Percentiles rank a stretch among this genome's conserved stretches.
These are phyloP conservation scores for Ogataea pignaliae DNA, from an alignment of 805 yeast genomes.

Conservation along the genomic window DNA sequence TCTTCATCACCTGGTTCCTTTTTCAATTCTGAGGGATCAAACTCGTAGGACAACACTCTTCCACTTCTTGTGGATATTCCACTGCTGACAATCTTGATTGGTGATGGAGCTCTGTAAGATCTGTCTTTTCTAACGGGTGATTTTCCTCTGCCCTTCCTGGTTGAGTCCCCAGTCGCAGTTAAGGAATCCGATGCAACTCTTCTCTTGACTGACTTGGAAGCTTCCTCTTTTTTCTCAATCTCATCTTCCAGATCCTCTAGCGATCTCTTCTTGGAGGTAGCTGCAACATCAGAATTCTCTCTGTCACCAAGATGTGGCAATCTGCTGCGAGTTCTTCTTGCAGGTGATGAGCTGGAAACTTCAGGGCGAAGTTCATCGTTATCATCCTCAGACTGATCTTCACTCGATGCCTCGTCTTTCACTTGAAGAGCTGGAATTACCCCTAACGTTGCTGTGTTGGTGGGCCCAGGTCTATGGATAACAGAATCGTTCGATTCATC, in stretches of 20 bases:
- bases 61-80: conserved; percentile 27
- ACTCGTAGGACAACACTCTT: conserved; percentile 27
- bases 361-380: not conserved
- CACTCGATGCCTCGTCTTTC: not conserved
- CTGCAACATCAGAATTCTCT: not conserved
- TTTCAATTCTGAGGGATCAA: conserved; percentile 15
- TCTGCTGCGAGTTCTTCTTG: conserved; percentile 13
- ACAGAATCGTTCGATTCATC: conserved; percentile 1
- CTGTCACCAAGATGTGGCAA: not conserved
- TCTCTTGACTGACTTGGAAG: conserved; percentile 3
- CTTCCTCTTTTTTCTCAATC: not conserved
- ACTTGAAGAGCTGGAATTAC: conserved; percentile 1
- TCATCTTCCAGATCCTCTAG: conserved; percentile 1
- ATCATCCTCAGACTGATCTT: not conserved
- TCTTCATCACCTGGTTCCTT: not conserved
- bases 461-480: not conserved
- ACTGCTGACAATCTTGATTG: conserved; percentile 19
- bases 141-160: conserved; percentile 17
- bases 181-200: conserved; percentile 6
- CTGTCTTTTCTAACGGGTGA: conserved; percentile 26
- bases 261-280: conserved; percentile 4
- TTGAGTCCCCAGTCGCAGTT: conserved; percentile 9
- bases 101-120: conserved; percentile 20
- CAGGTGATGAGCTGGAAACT: conserved; percentile 7
- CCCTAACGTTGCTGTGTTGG: not conserved